Evolutionary conservation across 768 basidiomycete genomes (phyloP).

Genomic region (Termitomyces heimii): DNA sequence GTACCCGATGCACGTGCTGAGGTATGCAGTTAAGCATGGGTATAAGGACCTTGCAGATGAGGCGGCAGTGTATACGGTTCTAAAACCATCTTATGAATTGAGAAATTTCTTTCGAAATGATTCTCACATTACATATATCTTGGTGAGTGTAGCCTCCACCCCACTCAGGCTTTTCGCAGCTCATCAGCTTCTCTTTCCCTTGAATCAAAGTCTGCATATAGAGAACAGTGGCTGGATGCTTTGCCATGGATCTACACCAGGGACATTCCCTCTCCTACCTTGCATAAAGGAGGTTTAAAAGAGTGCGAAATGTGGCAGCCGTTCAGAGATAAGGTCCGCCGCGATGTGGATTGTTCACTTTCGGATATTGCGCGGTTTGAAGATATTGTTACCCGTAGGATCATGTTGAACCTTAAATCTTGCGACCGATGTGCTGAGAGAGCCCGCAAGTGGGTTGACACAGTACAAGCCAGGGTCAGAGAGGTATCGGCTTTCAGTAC

Average conservation of each 20-base stretch:
- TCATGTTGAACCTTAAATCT: background rate
- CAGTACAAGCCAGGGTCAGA: background rate
- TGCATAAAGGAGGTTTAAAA: too few relatives aligned
- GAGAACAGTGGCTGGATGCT: constrained; percentile 1
- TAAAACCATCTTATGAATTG: background rate
- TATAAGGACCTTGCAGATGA: too few relatives aligned
- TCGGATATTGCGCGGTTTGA: background rate
- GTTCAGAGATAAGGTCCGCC: background rate
- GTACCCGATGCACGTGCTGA: background rate
- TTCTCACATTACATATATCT: background rate
- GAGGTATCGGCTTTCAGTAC: background rate
- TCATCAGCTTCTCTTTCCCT: too few relatives aligned
- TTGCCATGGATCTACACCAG: background rate
- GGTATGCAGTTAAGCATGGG: too few relatives aligned
- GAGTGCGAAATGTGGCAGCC: constrained; percentile 5
- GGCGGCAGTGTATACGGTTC: background rate
- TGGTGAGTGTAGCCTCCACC: background rate
- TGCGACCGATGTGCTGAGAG: too few relatives aligned
- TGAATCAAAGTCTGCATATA: background rate
- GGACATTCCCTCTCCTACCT: background rate
- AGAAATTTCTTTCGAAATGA: background rate
- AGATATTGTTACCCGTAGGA: background rate
- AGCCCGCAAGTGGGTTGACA: background rate
- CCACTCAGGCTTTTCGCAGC: too few relatives aligned
- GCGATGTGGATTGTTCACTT: background rate